Conservation (phyloP, 2,329 filamentous ascomycete genomes). For the Scedosporium aurantiacum region DNA sequence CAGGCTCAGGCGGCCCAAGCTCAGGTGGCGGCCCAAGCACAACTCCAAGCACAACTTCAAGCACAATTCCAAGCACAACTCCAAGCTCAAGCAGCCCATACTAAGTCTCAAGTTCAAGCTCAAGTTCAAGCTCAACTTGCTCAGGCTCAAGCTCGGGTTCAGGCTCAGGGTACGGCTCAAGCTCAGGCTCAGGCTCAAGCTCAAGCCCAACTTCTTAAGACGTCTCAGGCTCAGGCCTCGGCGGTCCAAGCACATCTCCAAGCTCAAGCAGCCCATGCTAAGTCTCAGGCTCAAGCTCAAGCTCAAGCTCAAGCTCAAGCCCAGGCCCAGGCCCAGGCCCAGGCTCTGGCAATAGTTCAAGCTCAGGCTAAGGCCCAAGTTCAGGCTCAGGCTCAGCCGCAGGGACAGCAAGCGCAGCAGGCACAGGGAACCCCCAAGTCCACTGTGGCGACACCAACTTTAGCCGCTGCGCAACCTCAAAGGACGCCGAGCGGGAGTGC, state of each 20-base stretch:
- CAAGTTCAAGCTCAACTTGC: conserved; percentile 8
- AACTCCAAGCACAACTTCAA: conserved; percentile 8
- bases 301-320: background rate
- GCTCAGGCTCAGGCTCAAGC: conserved; percentile 15
- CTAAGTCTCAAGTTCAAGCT: conserved; percentile 6
- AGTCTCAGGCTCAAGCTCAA: conserved; percentile 8
- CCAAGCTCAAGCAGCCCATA: background rate
- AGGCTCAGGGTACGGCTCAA: conserved; percentile 11
- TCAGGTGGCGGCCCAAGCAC: conserved; percentile 8
- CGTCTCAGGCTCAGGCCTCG: conserved; percentile 4
- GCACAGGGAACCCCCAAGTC: background rate
- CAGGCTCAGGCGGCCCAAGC: conserved; percentile 15
- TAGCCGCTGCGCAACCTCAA: conserved; percentile 9
- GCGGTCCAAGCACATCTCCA: conserved; percentile 1
- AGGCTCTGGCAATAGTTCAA: conserved; percentile 11
- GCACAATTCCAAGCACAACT: background rate
- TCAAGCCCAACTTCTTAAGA: conserved; percentile 4
- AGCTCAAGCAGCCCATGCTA: background rate
- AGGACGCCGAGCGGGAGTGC: conserved; percentile 29
- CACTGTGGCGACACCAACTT: background rate
- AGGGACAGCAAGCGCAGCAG: conserved; percentile 2
- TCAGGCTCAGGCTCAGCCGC: conserved; percentile 12
- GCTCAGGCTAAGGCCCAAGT: conserved; percentile 11
- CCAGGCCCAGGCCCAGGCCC: background rate
- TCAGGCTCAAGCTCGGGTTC: conserved; percentile 5